A percentile compares a stretch with the other conserved stretches of the same genome.
Conservation (phyloP, 768 basidiomycete species). For the Mycena pura region DNA sequence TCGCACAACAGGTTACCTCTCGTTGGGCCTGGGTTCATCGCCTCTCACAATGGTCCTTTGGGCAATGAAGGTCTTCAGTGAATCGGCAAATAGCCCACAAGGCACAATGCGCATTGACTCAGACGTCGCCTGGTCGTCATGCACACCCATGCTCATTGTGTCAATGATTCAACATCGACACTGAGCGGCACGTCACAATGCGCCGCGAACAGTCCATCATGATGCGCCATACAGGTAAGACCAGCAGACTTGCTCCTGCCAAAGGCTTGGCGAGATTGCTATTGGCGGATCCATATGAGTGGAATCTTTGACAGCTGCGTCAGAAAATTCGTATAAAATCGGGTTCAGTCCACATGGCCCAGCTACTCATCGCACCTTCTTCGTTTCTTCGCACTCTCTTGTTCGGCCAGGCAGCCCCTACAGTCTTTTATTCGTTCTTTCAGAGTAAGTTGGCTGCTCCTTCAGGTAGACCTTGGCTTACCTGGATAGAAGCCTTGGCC, state of each 20-base stretch:
- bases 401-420: conserved; percentile 48
- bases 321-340: conserved; percentile 29
- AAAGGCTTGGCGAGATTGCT: conserved; percentile 27
- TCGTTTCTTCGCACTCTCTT: conserved; percentile 31
- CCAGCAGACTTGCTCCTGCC: background rate
- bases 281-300: conserved; percentile 4
- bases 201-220: conserved; percentile 5
- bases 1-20: too few species aligned
- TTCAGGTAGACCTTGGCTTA: conserved; percentile 21
- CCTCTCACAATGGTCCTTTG: too few species aligned
- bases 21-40: too few species aligned
- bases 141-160: conserved; percentile 3
- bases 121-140: conserved; percentile 24
- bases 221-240: background rate
- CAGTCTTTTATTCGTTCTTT: conserved; percentile 41
- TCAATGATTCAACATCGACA: conserved; percentile 17
- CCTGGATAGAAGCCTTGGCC: conserved; percentile 1
- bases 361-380: conserved; percentile 31
- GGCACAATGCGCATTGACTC: conserved; percentile 4
- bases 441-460: conserved; percentile 24
- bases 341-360: background rate
- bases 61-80: too few species aligned
- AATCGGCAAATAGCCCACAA: background rate
- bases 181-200: conserved; percentile 22
- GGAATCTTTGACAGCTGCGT: conserved; percentile 11